Evolutionary conservation across 495 filamentous ascomycete species (phyloP), one percentile per base, ranked within the genome.

Genomic region (Daldinia caldariorum): DNA sequence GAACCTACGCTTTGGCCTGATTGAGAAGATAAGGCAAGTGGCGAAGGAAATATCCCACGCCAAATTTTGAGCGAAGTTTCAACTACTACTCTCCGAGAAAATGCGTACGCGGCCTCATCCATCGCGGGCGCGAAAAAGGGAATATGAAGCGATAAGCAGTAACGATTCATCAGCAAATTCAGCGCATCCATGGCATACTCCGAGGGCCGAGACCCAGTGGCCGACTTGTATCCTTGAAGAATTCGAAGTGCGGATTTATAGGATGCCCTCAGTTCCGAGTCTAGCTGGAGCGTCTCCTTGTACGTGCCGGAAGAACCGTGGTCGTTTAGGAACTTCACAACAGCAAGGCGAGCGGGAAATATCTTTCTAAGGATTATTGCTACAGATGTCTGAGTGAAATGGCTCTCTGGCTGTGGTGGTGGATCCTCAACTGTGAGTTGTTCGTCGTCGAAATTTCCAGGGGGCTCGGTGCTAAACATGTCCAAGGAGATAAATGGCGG

Each of bases 141-240:
- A 20, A 77, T 69, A 57, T 84, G 83, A 9, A 85, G 68, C 1
- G 84, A 82, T 62, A 90, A 73, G 66, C 90, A 85, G 74, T 86
- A 88, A 53, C 88, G 87, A 22, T 86, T 78, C 6, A 79, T 77
- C 49, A 77, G 71, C 38, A 82, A 72, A 57, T 82, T 81, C 0
- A 79, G 74, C 10, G 82, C 34, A 9, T 76, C 79, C 0, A 79
- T 70, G 45, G 81, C 79, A 47, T 79, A 81, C 22, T 75, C 45
- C 0, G 79, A 79, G 31, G 79, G 74, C 14, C 74, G 71, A 3
- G 75, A 73, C 6, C 78, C 76, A 1, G 77, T 53, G 22, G 77
- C 71, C 1, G 77, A 74, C 12, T 73, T 78, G 37, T 76, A 78
- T n/a, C 77, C 73, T 53, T 79, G 79, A 14, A 75, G 74, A 3